Evolutionary conservation across 2,329 filamentous ascomycete species (phyloP), one percentile per base, ranked within the genome.

Genomic region (Fusarium sp.): DNA sequence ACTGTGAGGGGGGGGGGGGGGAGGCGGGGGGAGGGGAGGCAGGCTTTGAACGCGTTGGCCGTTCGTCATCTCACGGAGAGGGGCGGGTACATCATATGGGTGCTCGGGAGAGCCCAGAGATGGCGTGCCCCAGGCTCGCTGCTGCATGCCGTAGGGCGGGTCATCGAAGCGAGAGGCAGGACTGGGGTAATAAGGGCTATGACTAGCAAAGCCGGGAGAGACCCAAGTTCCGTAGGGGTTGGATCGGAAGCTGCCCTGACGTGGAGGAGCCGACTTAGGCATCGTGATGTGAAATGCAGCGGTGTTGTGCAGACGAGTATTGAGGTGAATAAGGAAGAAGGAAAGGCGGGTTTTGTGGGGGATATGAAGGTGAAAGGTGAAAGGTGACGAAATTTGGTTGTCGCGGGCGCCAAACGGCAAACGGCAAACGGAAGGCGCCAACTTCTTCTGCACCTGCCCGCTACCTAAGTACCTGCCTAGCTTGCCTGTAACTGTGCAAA

Each of bases 181-280:
- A 4, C 22, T 39, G 25, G 22, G 49, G 18, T 53, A 17, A n/a
- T 9, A 27, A 14, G 7, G 20, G 5, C 3, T 47, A 13, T 56
- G 39, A 8, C 15, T 22, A 7, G 41, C 25, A 0, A 57, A n/a
- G 20, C 22, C 13, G 12, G 42, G 49, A 15, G 58, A 29, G 15
- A 33, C 13, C 56, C 56, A 59, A n/a, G 46, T 33, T 17, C 46
- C 56, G 35, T 59, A 59, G 4, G 46, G 56, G 4, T 31, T 39
- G 8, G 56, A 15, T 25, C 56, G 36, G 15, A 50, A 50, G 47
- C 18, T 50, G 17, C 47, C n/a, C n/a, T 35, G 41, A 11, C 29
- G 54, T 8, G 56, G n/a, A 7, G 27, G 56, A 20, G 22, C 46
- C 11, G 46, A 52, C 27, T 54, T 59, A 3, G 56, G 56, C 56